Evolutionary conservation across 176 grass and related monocot genomes (phyloP).

Genomic region (Oropetium thomaeum): DNA sequence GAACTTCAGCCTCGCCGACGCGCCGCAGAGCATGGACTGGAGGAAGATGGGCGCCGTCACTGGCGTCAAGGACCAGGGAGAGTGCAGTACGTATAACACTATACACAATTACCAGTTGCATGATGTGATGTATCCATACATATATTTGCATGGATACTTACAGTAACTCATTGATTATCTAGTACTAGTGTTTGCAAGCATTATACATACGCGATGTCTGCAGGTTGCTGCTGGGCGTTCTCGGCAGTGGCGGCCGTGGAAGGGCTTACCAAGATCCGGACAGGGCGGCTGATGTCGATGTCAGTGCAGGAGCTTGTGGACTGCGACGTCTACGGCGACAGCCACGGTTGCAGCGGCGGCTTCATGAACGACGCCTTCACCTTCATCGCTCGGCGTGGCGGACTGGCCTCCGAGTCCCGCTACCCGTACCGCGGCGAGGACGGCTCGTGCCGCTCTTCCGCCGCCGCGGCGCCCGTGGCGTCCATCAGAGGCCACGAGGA

Average conservation of each 20-base stretch:
- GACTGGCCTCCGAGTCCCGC: slow-evolving; percentile 40
- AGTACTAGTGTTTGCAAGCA: neutral
- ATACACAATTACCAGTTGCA: neutral
- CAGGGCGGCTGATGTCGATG: slow-evolving; percentile 47
- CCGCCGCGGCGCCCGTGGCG: neutral
- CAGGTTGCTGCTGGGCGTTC: slow-evolving; percentile 75
- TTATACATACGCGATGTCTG: no score
- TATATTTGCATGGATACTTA: neutral
- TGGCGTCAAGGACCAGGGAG: slow-evolving; percentile 67
- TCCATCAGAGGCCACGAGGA: slow-evolving; percentile 45
- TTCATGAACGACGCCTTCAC: slow-evolving; percentile 60
- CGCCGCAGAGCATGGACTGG: slow-evolving; percentile 48
- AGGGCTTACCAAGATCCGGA: slow-evolving; percentile 45
- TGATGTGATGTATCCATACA: no score
- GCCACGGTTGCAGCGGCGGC: slow-evolving; percentile 59
- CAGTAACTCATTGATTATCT: neutral
- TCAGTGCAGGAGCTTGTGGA: slow-evolving; percentile 72
- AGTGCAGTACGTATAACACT: slow-evolving; percentile 58
- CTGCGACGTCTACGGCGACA: slow-evolving; percentile 48
- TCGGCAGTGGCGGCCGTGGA: slow-evolving; percentile 61
- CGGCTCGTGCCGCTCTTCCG: slow-evolving; percentile 22
- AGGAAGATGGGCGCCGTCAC: slow-evolving; percentile 56
- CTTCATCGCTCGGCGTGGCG: slow-evolving; percentile 40
- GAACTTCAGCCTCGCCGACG: slow-evolving; percentile 43
- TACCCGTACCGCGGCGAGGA: slow-evolving; percentile 57